phyloP scores from a whole-genome alignment of 2,329 filamentous ascomycete species.

The Sporothrix sp. region DNA sequence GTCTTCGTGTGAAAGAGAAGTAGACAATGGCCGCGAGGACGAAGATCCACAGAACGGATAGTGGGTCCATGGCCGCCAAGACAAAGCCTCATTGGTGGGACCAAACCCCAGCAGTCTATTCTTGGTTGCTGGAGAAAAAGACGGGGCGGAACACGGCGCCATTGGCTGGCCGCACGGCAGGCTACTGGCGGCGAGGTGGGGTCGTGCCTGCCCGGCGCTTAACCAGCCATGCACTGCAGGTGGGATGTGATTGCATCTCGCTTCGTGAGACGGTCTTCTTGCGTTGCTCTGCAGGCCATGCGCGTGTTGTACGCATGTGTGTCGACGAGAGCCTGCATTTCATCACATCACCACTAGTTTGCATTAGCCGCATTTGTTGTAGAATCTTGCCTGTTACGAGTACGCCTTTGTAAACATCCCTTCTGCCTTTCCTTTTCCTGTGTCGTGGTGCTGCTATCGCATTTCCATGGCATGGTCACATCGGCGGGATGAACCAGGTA shows the following conservation, averaged over 20 bases:
- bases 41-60: not conserved
- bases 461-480: too few relatives aligned
- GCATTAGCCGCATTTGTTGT: not conserved
- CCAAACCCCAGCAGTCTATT: constrained; percentile 4
- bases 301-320: not conserved
- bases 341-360: not conserved
- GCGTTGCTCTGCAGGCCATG: not conserved
- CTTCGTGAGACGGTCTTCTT: not conserved
- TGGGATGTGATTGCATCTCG: constrained; percentile 10
- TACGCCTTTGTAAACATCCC: not conserved
- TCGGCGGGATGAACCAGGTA: too few relatives aligned
- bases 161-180: constrained; percentile 2
- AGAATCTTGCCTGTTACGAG: not conserved
- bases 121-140: not conserved
- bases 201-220: constrained; percentile 17
- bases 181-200: constrained; percentile 3
- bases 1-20: too few relatives aligned
- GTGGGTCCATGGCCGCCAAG: not conserved
- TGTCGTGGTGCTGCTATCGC: not conserved
- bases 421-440: not conserved
- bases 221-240: constrained; percentile 12
- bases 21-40: not conserved
- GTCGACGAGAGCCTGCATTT: not conserved
- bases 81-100: not conserved
- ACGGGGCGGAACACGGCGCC: not conserved